A percentile compares a stretch with the other conserved stretches of the same genome.
Conservation (phyloP, 495 filamentous ascomycete genomes). For the Pyrenopolyporus hunteri region DNA sequence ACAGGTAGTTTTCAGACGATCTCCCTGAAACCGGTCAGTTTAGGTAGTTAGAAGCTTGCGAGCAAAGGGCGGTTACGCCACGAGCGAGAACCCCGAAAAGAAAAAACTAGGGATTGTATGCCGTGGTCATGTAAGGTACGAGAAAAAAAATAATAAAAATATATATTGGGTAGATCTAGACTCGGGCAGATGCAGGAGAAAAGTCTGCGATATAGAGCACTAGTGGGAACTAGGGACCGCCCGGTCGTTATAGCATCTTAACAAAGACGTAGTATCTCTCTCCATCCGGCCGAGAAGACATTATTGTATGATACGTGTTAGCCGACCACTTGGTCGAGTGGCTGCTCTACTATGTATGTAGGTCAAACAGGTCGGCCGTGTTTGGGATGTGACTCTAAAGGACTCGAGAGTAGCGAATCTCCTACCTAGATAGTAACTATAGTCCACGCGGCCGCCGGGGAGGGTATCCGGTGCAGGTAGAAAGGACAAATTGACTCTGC, state of each 20-base stretch:
- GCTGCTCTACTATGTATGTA: too few relatives aligned
- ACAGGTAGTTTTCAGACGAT: slow-evolving; percentile 16
- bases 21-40: not conserved
- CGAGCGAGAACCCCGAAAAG: not conserved
- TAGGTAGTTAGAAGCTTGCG: slow-evolving; percentile 13
- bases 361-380: too few relatives aligned
- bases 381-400: too few relatives aligned
- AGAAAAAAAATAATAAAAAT: not conserved
- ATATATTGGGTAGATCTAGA: slow-evolving; percentile 24
- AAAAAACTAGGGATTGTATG: not conserved
- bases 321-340: too few relatives aligned
- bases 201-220: slow-evolving; percentile 28
- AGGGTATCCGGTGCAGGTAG: slow-evolving; percentile 22
- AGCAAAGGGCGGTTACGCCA: not conserved
- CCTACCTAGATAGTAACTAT: slow-evolving; percentile 24
- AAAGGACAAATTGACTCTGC: slow-evolving; percentile 12
- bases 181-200: slow-evolving; percentile 26
- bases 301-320: not conserved
- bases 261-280: slow-evolving; percentile 8
- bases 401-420: not conserved
- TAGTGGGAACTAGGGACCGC: slow-evolving; percentile 7
- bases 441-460: slow-evolving; percentile 24
- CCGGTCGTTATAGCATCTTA: slow-evolving; percentile 17
- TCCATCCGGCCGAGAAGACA: slow-evolving; percentile 20
- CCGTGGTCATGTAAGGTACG: too few relatives aligned